These are phyloP conservation scores for Bullera alba DNA, from an alignment of 768 basidiomycete species.

Conservation along the genomic window DNA sequence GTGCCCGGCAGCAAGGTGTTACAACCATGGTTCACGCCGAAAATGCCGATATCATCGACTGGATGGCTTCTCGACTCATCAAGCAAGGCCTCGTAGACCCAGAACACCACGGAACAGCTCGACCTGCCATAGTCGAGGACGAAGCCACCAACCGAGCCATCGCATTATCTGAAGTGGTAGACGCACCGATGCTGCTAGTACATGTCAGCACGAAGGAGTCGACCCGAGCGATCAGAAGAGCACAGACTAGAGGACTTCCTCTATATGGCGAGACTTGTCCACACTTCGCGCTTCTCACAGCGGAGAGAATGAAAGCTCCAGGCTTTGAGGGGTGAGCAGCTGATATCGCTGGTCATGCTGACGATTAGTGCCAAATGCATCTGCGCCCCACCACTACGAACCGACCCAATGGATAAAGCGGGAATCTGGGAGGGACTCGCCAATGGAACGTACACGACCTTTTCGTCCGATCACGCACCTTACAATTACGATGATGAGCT, in stretches of 20 bases:
- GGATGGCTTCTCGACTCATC: conserved; percentile 35
- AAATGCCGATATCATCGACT: conserved; percentile 44
- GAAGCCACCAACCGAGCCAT: conserved; percentile 45
- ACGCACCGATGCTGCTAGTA: conserved; percentile 42
- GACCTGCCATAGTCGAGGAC: conserved; percentile 39
- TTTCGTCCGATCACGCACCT: conserved; percentile 45
- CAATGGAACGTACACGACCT: conserved; percentile 42
- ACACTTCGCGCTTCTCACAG: conserved; percentile 39
- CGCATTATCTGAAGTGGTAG: conserved; percentile 37
- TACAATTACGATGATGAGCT: conserved; percentile 34
- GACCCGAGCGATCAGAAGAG: conserved; percentile 36
- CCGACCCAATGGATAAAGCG: conserved; percentile 33
- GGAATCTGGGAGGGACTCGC: conserved; percentile 35
- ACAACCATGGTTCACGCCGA: conserved; percentile 45
- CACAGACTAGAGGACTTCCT: conserved; percentile 34
- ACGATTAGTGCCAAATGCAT: conserved; percentile 37
- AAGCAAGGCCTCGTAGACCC: conserved; percentile 35
- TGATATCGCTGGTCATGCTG: background rate
- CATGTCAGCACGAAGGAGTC: conserved; percentile 40
- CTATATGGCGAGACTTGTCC: conserved; percentile 45
- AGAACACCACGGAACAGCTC: conserved; percentile 37
- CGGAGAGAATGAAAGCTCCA: conserved; percentile 35
- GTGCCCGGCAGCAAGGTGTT: conserved; percentile 37
- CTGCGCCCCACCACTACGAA: conserved; percentile 39
- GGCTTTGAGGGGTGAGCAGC: conserved; percentile 36